Evolutionary conservation across 495 filamentous ascomycete genomes (phyloP), one percentile per base, ranked within the genome.

Genomic region (Penicillium desertorum): DNA sequence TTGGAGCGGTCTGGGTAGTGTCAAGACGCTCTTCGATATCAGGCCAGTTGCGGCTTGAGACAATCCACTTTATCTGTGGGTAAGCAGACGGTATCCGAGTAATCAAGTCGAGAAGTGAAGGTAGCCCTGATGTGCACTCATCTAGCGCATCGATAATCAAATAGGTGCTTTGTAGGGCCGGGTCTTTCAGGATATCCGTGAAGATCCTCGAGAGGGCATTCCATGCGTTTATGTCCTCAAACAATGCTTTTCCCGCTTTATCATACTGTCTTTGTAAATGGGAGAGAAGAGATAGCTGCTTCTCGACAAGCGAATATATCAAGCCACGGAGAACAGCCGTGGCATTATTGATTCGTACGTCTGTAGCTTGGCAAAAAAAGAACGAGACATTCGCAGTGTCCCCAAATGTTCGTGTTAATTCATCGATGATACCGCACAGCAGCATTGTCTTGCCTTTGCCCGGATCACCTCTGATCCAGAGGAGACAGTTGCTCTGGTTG

Each of bases 331-430:
- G 58, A 1, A 79, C 69, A 9, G 71, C 63, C 5, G 66, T 70
- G n/a, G 75, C 69, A 51, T 69, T 74, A 57, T 76, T 75, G 27
- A 79, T 51, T 10, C 63, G 58, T 0, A 25, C 9, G 39, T 75
- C 58, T 12, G 71, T 69, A 25, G 66, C 69, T 60, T 80, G 72
- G 52, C 74, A 81, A 61, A 81, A 79, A 64, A 81, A 81, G 62
- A 72, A 81, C 10, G 69, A 70, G 8, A 81, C 48, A 22, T 34
- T 58, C 1, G 58, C 20, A 36, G 20, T 51, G 27, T 53, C 42
- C n/a, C 16, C 58, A 56, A 20, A 1, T 2, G 20, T 41, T 16
- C 29, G 16, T 23, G 60, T 46, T n/a, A 79, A 53, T 19, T 78
- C 63, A 20, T 78, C 56, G 25, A 77, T 72, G 30, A 79, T 73